phyloP scores from a whole-genome alignment of 441 rosid genomes.

The Francoa sonchifolia region DNA sequence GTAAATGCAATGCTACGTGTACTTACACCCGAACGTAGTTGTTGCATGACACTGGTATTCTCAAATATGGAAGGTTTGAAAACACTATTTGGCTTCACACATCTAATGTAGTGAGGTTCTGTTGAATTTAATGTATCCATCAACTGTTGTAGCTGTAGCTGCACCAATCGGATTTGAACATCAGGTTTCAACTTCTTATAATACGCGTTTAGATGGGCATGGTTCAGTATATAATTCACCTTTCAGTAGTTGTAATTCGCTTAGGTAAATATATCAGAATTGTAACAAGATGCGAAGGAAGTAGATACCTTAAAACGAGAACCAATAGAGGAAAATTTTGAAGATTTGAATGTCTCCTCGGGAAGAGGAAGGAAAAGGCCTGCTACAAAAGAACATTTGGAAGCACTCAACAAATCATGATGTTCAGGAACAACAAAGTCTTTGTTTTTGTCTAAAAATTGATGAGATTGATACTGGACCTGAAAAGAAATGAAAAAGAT shows the following conservation, averaged over 20 bases:
- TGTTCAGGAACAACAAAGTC: slow-evolving; percentile 70
- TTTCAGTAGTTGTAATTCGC: background rate
- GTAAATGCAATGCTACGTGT: slow-evolving; percentile 12
- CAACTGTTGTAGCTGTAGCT: slow-evolving; percentile 26
- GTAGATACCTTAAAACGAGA: slow-evolving; percentile 55
- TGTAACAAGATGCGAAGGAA: slow-evolving; percentile 6
- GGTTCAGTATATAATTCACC: background rate
- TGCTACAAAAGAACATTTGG: slow-evolving; percentile 49
- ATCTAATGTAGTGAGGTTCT: slow-evolving; percentile 84
- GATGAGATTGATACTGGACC: slow-evolving; percentile 65
- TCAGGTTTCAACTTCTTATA: slow-evolving; percentile 9
- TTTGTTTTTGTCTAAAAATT: slow-evolving; percentile 67
- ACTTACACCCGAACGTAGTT: slow-evolving; percentile 87
- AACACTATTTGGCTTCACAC: slow-evolving; percentile 80
- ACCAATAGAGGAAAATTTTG: slow-evolving; percentile 65
- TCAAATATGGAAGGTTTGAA: slow-evolving; percentile 62
- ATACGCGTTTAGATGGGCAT: background rate
- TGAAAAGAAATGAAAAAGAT: slow-evolving; percentile 22
- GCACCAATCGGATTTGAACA: too few relatives aligned
- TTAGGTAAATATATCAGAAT: background rate
- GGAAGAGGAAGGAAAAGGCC: slow-evolving; percentile 45
- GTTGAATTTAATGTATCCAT: slow-evolving; percentile 11
- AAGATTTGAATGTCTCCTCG: slow-evolving; percentile 45
- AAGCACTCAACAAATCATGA: slow-evolving; percentile 57
- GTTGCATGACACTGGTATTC: slow-evolving; percentile 60